These are phyloP conservation scores for Pilatotrama ljubarskyi DNA, from an alignment of 768 basidiomycete species.

Conservation along the genomic window DNA sequence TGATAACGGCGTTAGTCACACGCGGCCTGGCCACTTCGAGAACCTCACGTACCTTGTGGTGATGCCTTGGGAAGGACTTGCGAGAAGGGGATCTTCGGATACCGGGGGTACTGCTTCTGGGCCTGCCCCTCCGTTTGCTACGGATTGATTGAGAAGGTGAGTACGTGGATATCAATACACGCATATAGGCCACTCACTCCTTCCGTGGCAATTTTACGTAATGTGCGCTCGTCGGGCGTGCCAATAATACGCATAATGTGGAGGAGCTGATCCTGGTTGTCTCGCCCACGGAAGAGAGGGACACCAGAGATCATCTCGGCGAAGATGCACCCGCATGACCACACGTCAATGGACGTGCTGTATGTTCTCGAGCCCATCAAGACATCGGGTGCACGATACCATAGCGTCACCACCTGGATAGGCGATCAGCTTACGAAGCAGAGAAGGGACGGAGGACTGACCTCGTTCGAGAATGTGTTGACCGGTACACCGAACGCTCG, in stretches of 20 bases:
- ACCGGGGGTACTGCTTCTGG: slow-evolving; percentile 82
- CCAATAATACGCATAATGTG: slow-evolving; percentile 98
- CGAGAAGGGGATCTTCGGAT: slow-evolving; percentile 78
- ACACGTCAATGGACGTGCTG: slow-evolving; percentile 97
- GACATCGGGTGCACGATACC: slow-evolving; percentile 99
- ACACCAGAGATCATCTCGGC: slow-evolving; percentile 99
- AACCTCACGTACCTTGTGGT: slow-evolving; percentile 60
- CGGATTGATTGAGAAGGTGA: slow-evolving; percentile 10
- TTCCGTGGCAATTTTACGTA: slow-evolving; percentile 87
- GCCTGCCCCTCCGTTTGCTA: slow-evolving; percentile 67
- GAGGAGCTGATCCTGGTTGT: slow-evolving; percentile 96
- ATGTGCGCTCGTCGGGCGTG: slow-evolving; percentile 85
- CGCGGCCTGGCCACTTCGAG: not conserved
- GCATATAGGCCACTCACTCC: slow-evolving; percentile 55
- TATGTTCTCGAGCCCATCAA: slow-evolving; percentile 96
- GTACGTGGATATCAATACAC: not conserved
- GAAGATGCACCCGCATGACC: slow-evolving; percentile 99
- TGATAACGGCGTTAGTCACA: not conserved
- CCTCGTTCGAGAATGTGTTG: slow-evolving; percentile 99
- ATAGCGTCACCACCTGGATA: slow-evolving; percentile 90
- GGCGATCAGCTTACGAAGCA: not conserved
- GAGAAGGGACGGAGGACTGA: slow-evolving; percentile 26
- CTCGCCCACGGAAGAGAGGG: slow-evolving; percentile 93
- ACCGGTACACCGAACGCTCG: slow-evolving; percentile 98
- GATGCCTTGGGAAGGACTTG: slow-evolving; percentile 86